A percentile compares a stretch with the other conserved stretches of the same genome.
Evolutionary conservation across 371 early-diverging fungal genomes (phyloP).

Genomic region (Sanchytrium tribonematis): DNA sequence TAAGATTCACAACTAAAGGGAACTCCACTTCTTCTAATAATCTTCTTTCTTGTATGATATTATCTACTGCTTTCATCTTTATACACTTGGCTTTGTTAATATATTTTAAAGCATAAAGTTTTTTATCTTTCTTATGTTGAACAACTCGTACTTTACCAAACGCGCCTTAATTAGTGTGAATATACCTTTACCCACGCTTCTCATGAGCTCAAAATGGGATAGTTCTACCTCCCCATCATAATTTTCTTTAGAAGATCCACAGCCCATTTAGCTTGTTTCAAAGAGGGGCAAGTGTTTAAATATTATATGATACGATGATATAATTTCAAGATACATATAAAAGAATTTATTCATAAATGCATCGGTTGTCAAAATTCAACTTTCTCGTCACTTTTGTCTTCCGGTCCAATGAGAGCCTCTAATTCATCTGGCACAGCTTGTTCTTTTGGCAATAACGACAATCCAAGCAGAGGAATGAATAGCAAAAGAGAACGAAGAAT

Average conservation of each 20-base stretch:
- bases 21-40: constrained; percentile 45
- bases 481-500: background rate
- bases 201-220: constrained; percentile 32
- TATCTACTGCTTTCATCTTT: constrained; percentile 29
- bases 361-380: background rate
- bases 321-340: background rate
- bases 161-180: constrained; percentile 27
- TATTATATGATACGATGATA: background rate
- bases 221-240: constrained; percentile 15
- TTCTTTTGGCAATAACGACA: background rate
- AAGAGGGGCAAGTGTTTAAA: background rate
- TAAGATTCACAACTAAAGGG: constrained; percentile 43
- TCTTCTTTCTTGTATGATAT: constrained; percentile 43
- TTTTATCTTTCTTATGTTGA: constrained; percentile 39
- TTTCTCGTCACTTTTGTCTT: background rate
- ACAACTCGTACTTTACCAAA: constrained; percentile 53
- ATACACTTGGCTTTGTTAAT: constrained; percentile 45
- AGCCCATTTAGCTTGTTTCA: background rate
- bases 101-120: constrained; percentile 46
- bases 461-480: background rate
- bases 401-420: background rate
- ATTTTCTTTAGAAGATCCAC: background rate
- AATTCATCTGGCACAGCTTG: background rate
- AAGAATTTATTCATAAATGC: background rate
- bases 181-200: constrained; percentile 16